Evolutionary conservation across 2,329 filamentous ascomycete species (phyloP).

Genomic region (Stachybotrys elegans): DNA sequence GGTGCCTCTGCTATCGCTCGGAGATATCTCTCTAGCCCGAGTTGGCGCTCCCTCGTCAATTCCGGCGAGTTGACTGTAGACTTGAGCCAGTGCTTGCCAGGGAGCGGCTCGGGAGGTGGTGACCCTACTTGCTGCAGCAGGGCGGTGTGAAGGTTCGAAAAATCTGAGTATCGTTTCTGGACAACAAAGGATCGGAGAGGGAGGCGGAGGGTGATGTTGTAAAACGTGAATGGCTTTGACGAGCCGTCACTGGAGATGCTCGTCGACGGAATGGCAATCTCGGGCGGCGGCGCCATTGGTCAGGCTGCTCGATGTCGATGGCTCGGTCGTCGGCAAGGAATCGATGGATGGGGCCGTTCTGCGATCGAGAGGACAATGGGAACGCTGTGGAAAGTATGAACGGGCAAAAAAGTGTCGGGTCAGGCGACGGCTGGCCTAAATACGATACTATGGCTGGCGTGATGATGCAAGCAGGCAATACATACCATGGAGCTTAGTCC

Average conservation of each 20-base stretch:
- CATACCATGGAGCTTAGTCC: no score
- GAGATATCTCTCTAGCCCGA: constrained; percentile 65
- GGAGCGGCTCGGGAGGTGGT: constrained; percentile 63
- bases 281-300: constrained; percentile 58
- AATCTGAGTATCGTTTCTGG: constrained; percentile 80
- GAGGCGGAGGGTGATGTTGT: constrained; percentile 72
- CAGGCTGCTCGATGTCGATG: no score
- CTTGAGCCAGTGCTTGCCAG: constrained; percentile 72
- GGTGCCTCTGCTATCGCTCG: constrained; percentile 65
- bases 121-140: constrained; percentile 56
- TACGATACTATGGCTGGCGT: no score
- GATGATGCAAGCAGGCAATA: no score
- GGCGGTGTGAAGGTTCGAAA: constrained; percentile 58
- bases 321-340: no score
- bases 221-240: constrained; percentile 67
- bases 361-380: no score
- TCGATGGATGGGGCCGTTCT: no score
- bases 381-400: no score
- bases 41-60: constrained; percentile 65
- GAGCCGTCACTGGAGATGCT: constrained; percentile 46
- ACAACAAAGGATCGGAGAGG: constrained; percentile 72
- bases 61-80: constrained; percentile 65
- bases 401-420: no score
- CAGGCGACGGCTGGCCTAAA: no score
- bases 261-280: constrained; percentile 65